These are phyloP conservation scores for Camelina sativa DNA, from an alignment of 345 rosid genomes.

Conservation along the genomic window DNA sequence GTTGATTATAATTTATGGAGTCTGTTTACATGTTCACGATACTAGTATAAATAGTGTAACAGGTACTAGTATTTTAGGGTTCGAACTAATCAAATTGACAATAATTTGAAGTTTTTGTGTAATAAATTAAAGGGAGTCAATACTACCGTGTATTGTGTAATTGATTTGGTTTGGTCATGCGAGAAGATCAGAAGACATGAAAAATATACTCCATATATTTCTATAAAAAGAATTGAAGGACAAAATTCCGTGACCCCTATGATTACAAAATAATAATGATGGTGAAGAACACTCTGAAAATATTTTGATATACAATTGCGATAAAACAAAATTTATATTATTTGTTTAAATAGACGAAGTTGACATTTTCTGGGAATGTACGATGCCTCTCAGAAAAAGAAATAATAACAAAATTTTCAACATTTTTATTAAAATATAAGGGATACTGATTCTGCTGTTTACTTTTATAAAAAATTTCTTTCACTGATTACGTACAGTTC, in stretches of 20 bases:
- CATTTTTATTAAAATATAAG: slow-evolving; percentile 11
- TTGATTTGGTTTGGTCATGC: too few relatives aligned
- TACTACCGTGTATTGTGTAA: too few relatives aligned
- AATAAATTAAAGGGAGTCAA: too few relatives aligned
- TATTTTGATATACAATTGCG: neutral
- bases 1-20: neutral
- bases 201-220: too few relatives aligned
- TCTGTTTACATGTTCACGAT: neutral
- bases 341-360: slow-evolving; percentile 17
- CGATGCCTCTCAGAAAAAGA: slow-evolving; percentile 22
- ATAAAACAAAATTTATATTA: neutral
- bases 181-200: too few relatives aligned
- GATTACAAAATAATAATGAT: slow-evolving; percentile 33
- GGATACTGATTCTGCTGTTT: neutral
- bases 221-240: slow-evolving; percentile 2
- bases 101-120: neutral
- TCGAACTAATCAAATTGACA: neutral
- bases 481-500: slow-evolving; percentile 26
- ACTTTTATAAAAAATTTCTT: neutral
- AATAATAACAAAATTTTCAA: slow-evolving; percentile 22
- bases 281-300: slow-evolving; percentile 6
- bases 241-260: slow-evolving; percentile 35
- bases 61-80: neutral
- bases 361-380: slow-evolving; percentile 39
- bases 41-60: neutral